Evolutionary conservation across 176 grass and related monocot species (phyloP), one percentile per base, ranked within the genome.

Genomic region (Eragrostis curvula): DNA sequence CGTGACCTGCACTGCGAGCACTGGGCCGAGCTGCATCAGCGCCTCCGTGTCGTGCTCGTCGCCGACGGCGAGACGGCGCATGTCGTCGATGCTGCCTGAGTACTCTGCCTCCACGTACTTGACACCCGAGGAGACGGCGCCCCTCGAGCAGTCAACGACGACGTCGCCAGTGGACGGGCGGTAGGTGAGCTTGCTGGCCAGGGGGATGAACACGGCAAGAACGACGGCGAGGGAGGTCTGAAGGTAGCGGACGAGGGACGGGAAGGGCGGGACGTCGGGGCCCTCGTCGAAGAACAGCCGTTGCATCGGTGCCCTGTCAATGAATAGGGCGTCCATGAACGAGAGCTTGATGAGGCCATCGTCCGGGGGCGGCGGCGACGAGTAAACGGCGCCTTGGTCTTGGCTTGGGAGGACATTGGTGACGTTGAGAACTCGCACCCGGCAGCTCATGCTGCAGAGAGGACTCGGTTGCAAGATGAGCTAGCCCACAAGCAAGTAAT

Each of bases 1-100:
- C 3, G 88, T 94, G 0, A 89, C 81, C 83, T 94, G 83, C 83
- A 90, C 69, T 0, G 88, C 70, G 7, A 91, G 68, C 20, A 90
- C 50, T 7, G 91, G 88, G 21, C 85, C 68, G 41, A 94, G 70
- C 64, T 12, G 32, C 51, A 5, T 7, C 53, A 90, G 79, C 7
- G 74, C 78, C 39, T 85, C 82, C 0, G 36, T 28, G 78, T 90
- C 13, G 24, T 85, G 65, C 67, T 84, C 86, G 8, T 86, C 66
- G 64, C 74, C 86, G 11, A 21, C 18, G 8, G 58, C 68, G 8
- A 89, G 78, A 5, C 68, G 60, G 23, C 17, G 42, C 64, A 92
- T 83, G 58, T 66, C 75, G 55, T 74, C 73, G 40, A 24, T 21
- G 9, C 25, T 50, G 5, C 3, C 68, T 17, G 43, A 12, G 59